Base-by-base conservation (phyloP, 2,329 filamentous ascomycete genomes). In the Colletotrichum musicola region DNA sequence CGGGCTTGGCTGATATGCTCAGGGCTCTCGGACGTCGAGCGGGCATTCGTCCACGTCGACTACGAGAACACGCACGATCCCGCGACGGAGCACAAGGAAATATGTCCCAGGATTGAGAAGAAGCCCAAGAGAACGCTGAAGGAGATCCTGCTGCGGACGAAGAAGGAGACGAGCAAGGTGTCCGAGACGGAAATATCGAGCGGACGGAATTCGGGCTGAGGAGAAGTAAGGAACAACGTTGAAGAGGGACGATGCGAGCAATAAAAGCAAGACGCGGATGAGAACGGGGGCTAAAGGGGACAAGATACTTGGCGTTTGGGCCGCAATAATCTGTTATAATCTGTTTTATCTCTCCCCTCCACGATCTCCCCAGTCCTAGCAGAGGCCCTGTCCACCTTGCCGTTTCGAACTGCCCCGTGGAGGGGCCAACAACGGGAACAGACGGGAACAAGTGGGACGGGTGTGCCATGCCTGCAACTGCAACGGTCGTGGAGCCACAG, bases 1-100 rank as follows among this genome's bases (percentile, higher is more conserved):
- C 7, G 7, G 22, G 42, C 63, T 46, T 49, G 27, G 27, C 53
- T 59, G n/a, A 60, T 14, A 13, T 2, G 54, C 72, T 72, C 18
- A 72, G 70, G 78, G 54, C 71, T 81, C 20, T 73, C 70, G 3
- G 76, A 79, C 62, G 82, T 84, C 14, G 82, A 84, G 74, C 75
- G 82, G 54, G 81, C 81, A 0, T 84, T 83, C 66, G 82, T 84
- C 54, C 82, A 83, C 60, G 79, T 83, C 47, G 82, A 84, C 73
- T 83, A 83, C 58, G 79, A 84, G 63, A 76, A 82, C 54, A 76
- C 78, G 22, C 81, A 84, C 62, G 76, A 79, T 64, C 74, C 79
- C 38, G 75, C 81, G 62, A 75, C 80, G 59, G 82, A 83, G 64
- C 82, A 83, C 67, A 83, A 83, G 71, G 80, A 81, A 1, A 70